Evolutionary conservation across 2,329 filamentous ascomycete species (phyloP), one percentile per base, ranked within the genome.

Genomic region (Lizonia empirigonia): DNA sequence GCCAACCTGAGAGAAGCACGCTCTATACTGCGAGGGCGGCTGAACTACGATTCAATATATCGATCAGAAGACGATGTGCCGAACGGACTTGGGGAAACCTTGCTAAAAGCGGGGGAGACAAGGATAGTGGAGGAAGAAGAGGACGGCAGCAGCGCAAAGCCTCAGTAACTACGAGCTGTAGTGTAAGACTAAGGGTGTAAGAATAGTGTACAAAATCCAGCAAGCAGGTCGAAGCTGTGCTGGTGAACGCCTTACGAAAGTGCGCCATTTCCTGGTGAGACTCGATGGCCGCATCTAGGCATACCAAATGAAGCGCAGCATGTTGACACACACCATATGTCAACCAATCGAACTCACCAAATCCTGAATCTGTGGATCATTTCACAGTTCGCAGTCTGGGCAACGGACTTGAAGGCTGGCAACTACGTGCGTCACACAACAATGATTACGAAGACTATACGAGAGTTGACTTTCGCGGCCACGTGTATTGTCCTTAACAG

Each of bases 21-120:
- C 44, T 84, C 74, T 81, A 85, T 82, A 74, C 86, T 78, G 9
- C 65, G 73, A 76, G 81, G 58, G 74, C 82, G 68, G 58, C 85
- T 81, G 63, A 77, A 78, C 22, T 78, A 91, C 56, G 79, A 83
- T 7, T 58, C 52, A 7, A 67, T 72, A 46, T 83, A 82, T 56
- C 82, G 81, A 56, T 80, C 53, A 2, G 62, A 61, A 16, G 63
- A 67, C 13, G 61, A 63, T 10, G 47, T 60, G 16, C 62, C 69
- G 7, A 60, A 64, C 15, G 57, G 56, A 4, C 55, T 70, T 13
- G 59, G 62, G 16, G 63, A 65, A 33, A 56, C 63, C 38, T 48
- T 70, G 44, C 81, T 50, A 69, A 61, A 56, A 78, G 60, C 77
- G 71, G 63, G 72, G 70, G 47, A 78, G 79, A 65, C 70, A 75